Conservation (phyloP, 179 eudicot genomes). For the Camellia oleifera region DNA sequence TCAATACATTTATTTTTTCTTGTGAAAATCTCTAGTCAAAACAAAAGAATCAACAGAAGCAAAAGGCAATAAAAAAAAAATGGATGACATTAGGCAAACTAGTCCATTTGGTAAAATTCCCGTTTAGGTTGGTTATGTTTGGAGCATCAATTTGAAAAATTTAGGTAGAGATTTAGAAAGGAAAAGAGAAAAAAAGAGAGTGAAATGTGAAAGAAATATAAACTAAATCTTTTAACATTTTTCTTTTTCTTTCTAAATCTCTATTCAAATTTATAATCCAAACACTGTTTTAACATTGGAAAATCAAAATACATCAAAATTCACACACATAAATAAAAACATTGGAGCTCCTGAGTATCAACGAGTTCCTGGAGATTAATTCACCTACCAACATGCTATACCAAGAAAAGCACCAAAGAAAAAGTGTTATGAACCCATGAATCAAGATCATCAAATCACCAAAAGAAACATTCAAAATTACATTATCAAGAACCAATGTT, state of each 20-base stretch:
- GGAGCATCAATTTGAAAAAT: background rate
- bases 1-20: background rate
- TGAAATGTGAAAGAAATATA: too few species aligned
- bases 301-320: background rate
- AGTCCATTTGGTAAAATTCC: background rate
- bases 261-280: too few species aligned
- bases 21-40: background rate
- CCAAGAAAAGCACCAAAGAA: background rate
- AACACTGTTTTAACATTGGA: too few species aligned
- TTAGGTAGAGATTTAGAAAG: background rate
- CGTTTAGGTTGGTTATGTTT: too few species aligned
- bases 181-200: too few species aligned
- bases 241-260: too few species aligned
- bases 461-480: background rate
- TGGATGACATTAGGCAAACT: background rate
- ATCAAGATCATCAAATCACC: background rate
- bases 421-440: background rate
- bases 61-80: background rate
- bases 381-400: background rate
- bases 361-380: background rate
- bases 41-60: background rate
- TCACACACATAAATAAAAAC: background rate
- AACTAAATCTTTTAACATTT: too few species aligned
- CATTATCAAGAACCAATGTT: background rate
- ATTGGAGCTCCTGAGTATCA: background rate